Base-by-base conservation (phyloP, 352 stramenopile genomes). In the Aphanomyces astaci region DNA sequence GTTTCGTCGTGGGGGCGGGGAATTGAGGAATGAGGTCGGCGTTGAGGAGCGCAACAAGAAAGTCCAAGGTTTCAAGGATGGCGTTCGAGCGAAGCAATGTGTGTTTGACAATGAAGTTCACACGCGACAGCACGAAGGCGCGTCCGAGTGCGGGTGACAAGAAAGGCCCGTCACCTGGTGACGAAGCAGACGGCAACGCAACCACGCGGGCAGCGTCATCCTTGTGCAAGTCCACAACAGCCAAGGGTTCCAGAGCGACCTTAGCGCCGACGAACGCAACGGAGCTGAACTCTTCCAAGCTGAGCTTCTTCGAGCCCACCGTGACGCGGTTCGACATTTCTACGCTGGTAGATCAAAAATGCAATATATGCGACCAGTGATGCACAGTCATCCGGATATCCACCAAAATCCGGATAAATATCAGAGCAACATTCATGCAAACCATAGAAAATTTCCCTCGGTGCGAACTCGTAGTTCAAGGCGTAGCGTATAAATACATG, bases 1-100 rank as follows among this genome's bases (percentile, higher is more conserved):
- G 55, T 2, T 65, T 43, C 17, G 64, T 51, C 4, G 51, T 63
- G 17, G 63, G 46, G 9, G 48, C 36, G 10, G 64, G 49, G 19
- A 84, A 63, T 19, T 76, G 40, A 7, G 78, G 79, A 25, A 77
- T 62, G 52, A 84, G 66, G 71, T 86, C 64, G 51, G 82, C 72
- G 71, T 92, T 92, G 28, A 92, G 81, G 55, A 91, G 52, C 17
- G 63, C 39, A 0, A 78, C 73, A 55, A 90, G 66, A 40, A 89
- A 84, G 25, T 76, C 62, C 2, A 77, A 73, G 32, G 73, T 79
- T 52, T 79, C 71, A 7, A 74, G 30, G 22, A 65, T 63, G 0
- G 77, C 72, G 7, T 71, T 17, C 19, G 82, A 68, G 9, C 62
- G 62, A n/a, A 52, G 32, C 17, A 25, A 22, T 27, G 28, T 36